Evolutionary conservation across 83 land plant species (phyloP), one percentile per base, ranked within the genome.

Genomic region (Thuja plicata): DNA sequence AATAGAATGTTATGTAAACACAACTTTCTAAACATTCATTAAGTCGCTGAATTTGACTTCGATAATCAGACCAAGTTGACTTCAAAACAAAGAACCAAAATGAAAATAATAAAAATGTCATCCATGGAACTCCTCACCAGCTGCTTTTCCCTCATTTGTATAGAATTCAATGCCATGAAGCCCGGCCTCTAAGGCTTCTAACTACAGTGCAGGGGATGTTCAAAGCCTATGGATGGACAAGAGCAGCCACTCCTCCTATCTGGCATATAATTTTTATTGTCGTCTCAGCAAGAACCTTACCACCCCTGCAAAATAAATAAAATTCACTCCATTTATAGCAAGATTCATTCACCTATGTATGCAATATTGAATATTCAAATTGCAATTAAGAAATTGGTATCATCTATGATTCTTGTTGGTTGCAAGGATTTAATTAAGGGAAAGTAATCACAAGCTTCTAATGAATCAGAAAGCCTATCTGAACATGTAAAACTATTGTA

Each of bases 141-240:
- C 89, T 32, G 92, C 87, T 92, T 93, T 96, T 30, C 97, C 99
- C 90, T 92, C 93, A 90, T 96, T 92, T 88, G 95, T 93, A 87
- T 96, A 96, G 66, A 93, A 96, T 90, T 98, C 99, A 35, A 98
- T 90, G 10, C 94, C 99, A 93, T 98, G 97, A 84, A 98, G 97
- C 5, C 99, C 99, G 57, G 94, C 97, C 34, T 88, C 95, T 98
- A 71, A 98, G 89, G 32, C 88, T 92, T 88, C 91, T 93, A 35
- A 95, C 89, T 13, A 98, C 88, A 5, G 94, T 50, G 77, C 87
- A 80, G 32, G 98, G 97, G 88, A 95, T 90, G 88, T 98, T 98
- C 92, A 98, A 89, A 77, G 95, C 93, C 99, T 99, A 98, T 40
- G 99, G 99, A 94, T 97, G 99, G 87, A 97, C 99, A 73, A 98